Percentiles rank a stretch among this genome's conserved stretches.
Evolutionary conservation across 441 rosid genomes (phyloP).

Genomic region (Euphorbia schlechtendalii): DNA sequence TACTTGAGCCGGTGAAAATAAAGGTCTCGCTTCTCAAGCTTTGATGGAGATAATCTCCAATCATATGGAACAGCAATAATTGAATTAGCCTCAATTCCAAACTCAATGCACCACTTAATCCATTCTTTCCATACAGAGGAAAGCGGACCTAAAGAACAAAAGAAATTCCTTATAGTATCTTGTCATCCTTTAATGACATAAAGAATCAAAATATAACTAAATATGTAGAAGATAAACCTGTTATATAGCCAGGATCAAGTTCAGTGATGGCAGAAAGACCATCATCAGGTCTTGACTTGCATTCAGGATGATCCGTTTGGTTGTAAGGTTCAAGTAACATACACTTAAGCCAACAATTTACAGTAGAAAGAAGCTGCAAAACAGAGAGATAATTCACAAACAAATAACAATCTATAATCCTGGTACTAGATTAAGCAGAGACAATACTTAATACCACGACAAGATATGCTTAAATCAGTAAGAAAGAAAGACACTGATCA

Average conservation of each 20-base stretch:
- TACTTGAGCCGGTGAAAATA: slow-evolving; percentile 96
- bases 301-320: slow-evolving; percentile 94
- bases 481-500: background rate
- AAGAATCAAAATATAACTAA: slow-evolving; percentile 2
- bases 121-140: slow-evolving; percentile 99
- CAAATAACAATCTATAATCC: background rate
- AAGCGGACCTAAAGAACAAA: slow-evolving; percentile 64
- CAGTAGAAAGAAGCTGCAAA: slow-evolving; percentile 90
- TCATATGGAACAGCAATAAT: slow-evolving; percentile 95
- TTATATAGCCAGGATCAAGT: slow-evolving; percentile 93
- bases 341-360: slow-evolving; percentile 98
- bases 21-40: slow-evolving; percentile 94
- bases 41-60: slow-evolving; percentile 92
- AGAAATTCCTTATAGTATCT: background rate
- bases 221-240: slow-evolving; percentile 43
- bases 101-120: slow-evolving; percentile 98
- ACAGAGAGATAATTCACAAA: background rate
- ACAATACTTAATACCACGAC: background rate
- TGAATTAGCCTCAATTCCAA: slow-evolving; percentile 92
- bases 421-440: background rate
- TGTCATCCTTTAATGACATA: background rate
- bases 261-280: slow-evolving; percentile 96
- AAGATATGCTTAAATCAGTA: background rate
- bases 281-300: slow-evolving; percentile 95
- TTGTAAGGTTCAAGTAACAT: slow-evolving; percentile 86